Evolutionary conservation across 768 basidiomycete species (phyloP).

Genomic region (Lepiota brunneoincarnata): DNA sequence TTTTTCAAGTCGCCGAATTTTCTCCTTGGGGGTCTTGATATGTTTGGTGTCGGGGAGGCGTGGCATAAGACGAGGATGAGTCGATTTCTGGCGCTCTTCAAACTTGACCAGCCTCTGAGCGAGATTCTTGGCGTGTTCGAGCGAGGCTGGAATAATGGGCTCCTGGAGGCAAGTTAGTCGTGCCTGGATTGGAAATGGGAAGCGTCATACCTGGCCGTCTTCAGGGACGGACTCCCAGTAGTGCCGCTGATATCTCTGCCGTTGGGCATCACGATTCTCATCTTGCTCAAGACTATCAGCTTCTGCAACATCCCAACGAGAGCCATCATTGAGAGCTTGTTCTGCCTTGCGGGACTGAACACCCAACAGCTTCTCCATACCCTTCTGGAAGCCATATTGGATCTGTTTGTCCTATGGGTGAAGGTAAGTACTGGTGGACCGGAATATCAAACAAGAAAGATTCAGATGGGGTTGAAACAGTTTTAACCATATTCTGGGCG

Average conservation of each 20-base stretch:
- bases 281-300: slow-evolving; percentile 63
- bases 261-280: slow-evolving; percentile 52
- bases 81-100: slow-evolving; percentile 31
- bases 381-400: slow-evolving; percentile 76
- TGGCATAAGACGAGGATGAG: slow-evolving; percentile 36
- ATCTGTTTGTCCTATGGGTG: slow-evolving; percentile 51
- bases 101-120: slow-evolving; percentile 32
- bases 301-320: slow-evolving; percentile 43
- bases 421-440: neutral
- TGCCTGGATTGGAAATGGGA: neutral
- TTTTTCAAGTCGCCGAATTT: slow-evolving; percentile 35
- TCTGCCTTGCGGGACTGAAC: slow-evolving; percentile 34
- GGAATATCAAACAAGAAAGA: slow-evolving; percentile 11
- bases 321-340: slow-evolving; percentile 3
- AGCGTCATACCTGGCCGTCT: slow-evolving; percentile 49
- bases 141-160: slow-evolving; percentile 54
- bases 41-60: slow-evolving; percentile 32
- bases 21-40: slow-evolving; percentile 33
- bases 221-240: slow-evolving; percentile 83
- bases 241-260: slow-evolving; percentile 63
- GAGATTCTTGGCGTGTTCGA: slow-evolving; percentile 45
- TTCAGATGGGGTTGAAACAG: slow-evolving; percentile 76
- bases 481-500: slow-evolving; percentile 53
- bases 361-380: slow-evolving; percentile 80
- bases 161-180: slow-evolving; percentile 38